Evolutionary conservation across 192 early-diverging fungal genomes (phyloP), one percentile per base, ranked within the genome.

Genomic region (Umbelopsis isabellina): DNA sequence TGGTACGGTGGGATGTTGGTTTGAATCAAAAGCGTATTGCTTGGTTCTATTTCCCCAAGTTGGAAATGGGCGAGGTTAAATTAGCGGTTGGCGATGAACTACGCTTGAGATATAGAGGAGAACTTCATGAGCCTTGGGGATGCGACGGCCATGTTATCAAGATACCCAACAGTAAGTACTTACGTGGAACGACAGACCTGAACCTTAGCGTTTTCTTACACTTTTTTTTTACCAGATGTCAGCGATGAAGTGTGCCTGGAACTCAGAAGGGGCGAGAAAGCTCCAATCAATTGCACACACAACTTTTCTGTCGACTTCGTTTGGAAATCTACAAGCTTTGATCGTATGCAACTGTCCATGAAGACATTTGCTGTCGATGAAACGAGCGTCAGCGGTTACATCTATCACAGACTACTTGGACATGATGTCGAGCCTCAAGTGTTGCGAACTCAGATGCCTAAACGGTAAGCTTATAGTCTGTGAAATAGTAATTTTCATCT

Each of bases 251-350:
- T 99, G 12, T 93, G 91, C 25, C 73, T 98, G n/a, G 97, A 99
- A 82, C 83, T 99, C 66, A 79, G 84, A 8, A 75, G 88, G 22
- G 73, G 73, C 44, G 84, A 88, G 35, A 87, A 92, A 27, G 87
- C 91, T 9, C 95, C 95, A 7, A 82, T 88, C 4, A 89, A 92
- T 0, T 90, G 90, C 70, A 93, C 91, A 21, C 92, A 92, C 78
- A 94, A 96, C 74, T 98, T 97, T 73, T 90, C 91, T 12, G 92
- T 98, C 18, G 97, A 98, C 69, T 98, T 97, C 88, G 95, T 99
- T 21, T 99, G 97, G 97, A 98, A 98, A 82, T 91, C 95, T 7
- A 96, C 93, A 4, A 93, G 94, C 18, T 99, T 96, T 82, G 96
- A 99, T 73, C 89, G 93, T 48, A 98, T 98, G 97, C 97, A 98